Evolutionary conservation across 345 rosid genomes (phyloP).

Genomic region (Camelina laxa): DNA sequence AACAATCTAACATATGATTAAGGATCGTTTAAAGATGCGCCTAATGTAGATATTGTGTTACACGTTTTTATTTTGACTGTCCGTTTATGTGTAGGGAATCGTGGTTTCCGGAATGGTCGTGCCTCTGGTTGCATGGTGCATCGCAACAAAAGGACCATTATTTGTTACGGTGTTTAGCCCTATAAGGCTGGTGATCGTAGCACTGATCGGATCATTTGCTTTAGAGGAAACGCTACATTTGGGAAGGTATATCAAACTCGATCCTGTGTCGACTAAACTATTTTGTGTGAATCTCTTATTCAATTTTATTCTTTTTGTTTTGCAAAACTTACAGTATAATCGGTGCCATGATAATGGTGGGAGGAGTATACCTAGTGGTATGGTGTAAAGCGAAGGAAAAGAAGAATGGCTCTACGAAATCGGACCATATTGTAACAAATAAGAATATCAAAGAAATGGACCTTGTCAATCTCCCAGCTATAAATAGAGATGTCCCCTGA

Average conservation of each 20-base stretch:
- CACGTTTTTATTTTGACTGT: neutral
- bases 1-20: neutral
- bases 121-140: conserved; percentile 39
- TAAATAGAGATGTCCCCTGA: conserved; percentile 34
- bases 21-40: neutral
- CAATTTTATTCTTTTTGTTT: neutral
- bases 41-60: neutral
- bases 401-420: conserved; percentile 8
- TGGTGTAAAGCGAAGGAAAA: conserved; percentile 64
- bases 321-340: conserved; percentile 47
- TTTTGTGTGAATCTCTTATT: neutral
- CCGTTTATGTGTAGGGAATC: conserved; percentile 31
- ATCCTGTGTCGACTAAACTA: neutral
- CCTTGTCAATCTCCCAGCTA: conserved; percentile 14
- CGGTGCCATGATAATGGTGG: conserved; percentile 55
- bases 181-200: conserved; percentile 37
- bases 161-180: conserved; percentile 40
- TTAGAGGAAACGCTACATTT: conserved; percentile 40
- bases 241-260: conserved; percentile 37
- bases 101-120: conserved; percentile 39
- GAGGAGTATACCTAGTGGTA: conserved; percentile 54
- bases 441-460: conserved; percentile 33
- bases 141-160: conserved; percentile 37
- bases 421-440: conserved; percentile 10
- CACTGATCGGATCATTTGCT: conserved; percentile 40